phyloP scores from a whole-genome alignment of 2,329 filamentous ascomycete genomes.

The Curvularia sp. region DNA sequence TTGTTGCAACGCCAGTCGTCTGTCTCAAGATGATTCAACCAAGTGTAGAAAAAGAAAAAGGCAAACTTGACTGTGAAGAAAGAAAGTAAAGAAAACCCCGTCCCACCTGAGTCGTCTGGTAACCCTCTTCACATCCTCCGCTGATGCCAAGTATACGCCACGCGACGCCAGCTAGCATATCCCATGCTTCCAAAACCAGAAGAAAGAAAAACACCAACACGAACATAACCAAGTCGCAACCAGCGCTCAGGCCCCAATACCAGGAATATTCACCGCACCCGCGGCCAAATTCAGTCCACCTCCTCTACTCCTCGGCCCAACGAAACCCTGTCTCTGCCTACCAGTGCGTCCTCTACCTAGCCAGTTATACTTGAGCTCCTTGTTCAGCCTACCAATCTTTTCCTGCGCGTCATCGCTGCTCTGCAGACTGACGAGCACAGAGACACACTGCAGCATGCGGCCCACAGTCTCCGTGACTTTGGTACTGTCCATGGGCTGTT shows the following conservation, averaged over 20 bases:
- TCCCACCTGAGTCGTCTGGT: not conserved
- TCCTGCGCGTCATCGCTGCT: constrained; percentile 74
- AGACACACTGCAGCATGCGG: constrained; percentile 94
- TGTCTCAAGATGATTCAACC: not conserved
- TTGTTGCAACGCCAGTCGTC: not conserved
- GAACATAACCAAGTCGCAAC: not conserved
- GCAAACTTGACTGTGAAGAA: not conserved
- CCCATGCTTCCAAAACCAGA: not conserved
- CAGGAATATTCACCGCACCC: not conserved
- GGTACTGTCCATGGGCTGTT: constrained; percentile 60
- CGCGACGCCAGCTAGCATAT: not conserved
- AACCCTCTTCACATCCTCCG: not conserved
- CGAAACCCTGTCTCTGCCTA: constrained; percentile 86
- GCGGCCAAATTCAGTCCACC: constrained; percentile 1
- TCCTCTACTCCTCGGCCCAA: constrained; percentile 60
- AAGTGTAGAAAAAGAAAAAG: not conserved
- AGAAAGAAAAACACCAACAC: not conserved
- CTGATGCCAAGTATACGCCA: not conserved
- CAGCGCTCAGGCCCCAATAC: not conserved
- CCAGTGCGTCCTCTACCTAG: constrained; percentile 88
- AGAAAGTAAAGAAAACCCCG: not conserved
- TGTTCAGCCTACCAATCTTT: constrained; percentile 82
- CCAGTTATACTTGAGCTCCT: constrained; percentile 96
- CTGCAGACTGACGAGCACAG: constrained; percentile 80
- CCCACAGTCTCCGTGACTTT: constrained; percentile 94